phyloP scores from a whole-genome alignment of 2,329 filamentous ascomycete species.

The Colletotrichum filicis region DNA sequence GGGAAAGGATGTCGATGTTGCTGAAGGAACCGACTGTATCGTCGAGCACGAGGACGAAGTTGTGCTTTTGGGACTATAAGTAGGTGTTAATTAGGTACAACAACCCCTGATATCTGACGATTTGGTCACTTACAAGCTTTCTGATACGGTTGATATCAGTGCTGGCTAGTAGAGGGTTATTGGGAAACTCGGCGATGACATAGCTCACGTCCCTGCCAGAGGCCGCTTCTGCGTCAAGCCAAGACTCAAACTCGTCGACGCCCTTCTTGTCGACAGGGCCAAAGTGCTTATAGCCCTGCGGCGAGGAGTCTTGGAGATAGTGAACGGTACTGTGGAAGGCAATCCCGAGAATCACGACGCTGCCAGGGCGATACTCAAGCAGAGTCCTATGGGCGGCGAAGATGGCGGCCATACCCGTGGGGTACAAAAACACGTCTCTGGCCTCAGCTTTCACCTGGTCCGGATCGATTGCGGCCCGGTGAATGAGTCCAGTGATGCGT shows the following conservation, averaged over 20 bases:
- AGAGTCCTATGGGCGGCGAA: slow-evolving; percentile 54
- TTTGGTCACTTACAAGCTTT: slow-evolving; percentile 18
- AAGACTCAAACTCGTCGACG: slow-evolving; percentile 56
- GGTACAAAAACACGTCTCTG: slow-evolving; percentile 63
- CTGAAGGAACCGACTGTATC: slow-evolving; percentile 60
- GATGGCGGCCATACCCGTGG: slow-evolving; percentile 65
- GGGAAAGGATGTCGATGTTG: slow-evolving; percentile 61
- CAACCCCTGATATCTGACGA: no score
- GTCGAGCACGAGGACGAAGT: slow-evolving; percentile 58
- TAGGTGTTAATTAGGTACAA: neutral
- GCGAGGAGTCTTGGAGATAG: slow-evolving; percentile 56
- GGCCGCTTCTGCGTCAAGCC: slow-evolving; percentile 53
- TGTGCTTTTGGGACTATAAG: slow-evolving; percentile 49
- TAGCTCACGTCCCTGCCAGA: slow-evolving; percentile 54
- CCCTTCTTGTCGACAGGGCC: slow-evolving; percentile 54
- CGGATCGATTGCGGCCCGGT: slow-evolving; percentile 49
- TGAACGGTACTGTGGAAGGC: slow-evolving; percentile 62
- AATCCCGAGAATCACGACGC: slow-evolving; percentile 59
- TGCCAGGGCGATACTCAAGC: slow-evolving; percentile 44
- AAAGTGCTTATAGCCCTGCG: slow-evolving; percentile 58
- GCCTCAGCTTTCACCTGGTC: slow-evolving; percentile 39
- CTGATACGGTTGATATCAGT: slow-evolving; percentile 46
- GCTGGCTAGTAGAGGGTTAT: slow-evolving; percentile 49
- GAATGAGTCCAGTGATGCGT: slow-evolving; percentile 54
- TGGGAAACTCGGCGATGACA: slow-evolving; percentile 58